A percentile compares a stretch with the other conserved stretches of the same genome.
phyloP scores from a whole-genome alignment of 2,329 filamentous ascomycete genomes.

The Trichophyton benhamiae region DNA sequence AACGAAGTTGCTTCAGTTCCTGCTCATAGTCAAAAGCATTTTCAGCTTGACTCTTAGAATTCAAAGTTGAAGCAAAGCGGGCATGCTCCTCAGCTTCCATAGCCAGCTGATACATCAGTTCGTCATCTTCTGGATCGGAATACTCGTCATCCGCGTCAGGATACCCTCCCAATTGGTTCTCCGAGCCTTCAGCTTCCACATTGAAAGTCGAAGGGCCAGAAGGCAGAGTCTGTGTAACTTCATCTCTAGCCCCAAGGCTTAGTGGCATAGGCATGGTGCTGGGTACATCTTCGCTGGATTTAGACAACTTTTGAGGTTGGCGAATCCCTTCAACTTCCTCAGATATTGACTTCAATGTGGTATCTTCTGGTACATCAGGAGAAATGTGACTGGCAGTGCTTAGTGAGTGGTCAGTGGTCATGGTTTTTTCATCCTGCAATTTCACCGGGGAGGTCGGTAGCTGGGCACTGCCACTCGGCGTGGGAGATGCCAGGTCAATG shows the following conservation, averaged over 20 bases:
- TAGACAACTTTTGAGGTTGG: background rate
- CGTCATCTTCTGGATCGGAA: constrained; percentile 84
- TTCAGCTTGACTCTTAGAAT: constrained; percentile 57
- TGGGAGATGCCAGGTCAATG: background rate
- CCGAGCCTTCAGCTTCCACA: background rate
- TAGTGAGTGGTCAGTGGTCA: background rate
- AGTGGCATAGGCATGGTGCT: constrained; percentile 24
- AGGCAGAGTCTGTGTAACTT: constrained; percentile 22
- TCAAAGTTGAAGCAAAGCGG: constrained; percentile 78
- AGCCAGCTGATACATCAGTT: constrained; percentile 73
- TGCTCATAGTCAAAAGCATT: constrained; percentile 70
- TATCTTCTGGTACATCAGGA: background rate
- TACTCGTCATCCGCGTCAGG: constrained; percentile 36
- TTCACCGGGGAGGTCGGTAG: background rate
- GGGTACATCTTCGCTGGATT: background rate
- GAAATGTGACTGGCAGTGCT: background rate
- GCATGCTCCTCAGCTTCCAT: constrained; percentile 89
- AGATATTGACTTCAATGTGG: background rate
- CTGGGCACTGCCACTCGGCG: background rate
- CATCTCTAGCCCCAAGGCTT: constrained; percentile 42
- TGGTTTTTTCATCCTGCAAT: background rate
- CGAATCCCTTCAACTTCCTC: too few species aligned
- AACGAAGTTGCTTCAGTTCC: constrained; percentile 74
- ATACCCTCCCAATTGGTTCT: background rate
- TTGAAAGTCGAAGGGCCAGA: background rate